These are phyloP conservation scores for Aspergillus versicolor DNA, from an alignment of 2,329 filamentous ascomycete genomes.

Conservation along the genomic window DNA sequence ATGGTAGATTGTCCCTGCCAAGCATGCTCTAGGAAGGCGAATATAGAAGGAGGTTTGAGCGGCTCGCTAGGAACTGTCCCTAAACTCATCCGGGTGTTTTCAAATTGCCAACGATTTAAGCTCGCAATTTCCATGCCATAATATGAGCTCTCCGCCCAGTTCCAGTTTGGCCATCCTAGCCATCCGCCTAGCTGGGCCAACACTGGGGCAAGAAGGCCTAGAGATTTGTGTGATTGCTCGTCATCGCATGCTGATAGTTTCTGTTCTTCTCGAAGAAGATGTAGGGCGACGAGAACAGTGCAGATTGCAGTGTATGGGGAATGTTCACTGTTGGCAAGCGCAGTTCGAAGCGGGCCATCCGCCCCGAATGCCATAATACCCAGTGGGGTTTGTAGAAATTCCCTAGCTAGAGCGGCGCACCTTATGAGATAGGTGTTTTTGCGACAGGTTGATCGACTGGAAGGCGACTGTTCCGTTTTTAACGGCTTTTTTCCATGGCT, in stretches of 20 bases:
- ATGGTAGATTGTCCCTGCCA: conserved; percentile 32
- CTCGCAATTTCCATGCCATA: conserved; percentile 62
- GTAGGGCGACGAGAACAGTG: conserved; percentile 70
- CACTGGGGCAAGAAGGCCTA: conserved; percentile 64
- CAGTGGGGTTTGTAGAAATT: conserved; percentile 63
- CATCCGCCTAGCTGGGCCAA: conserved; percentile 79
- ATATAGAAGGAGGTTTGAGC: conserved; percentile 59
- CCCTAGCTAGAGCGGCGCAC: conserved; percentile 59
- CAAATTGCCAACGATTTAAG: conserved; percentile 56
- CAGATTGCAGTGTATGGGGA: conserved; percentile 64
- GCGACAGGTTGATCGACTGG: conserved; percentile 29
- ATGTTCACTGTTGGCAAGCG: conserved; percentile 51
- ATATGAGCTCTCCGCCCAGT: conserved; percentile 50
- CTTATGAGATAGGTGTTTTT: conserved; percentile 45
- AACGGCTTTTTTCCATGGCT: conserved; percentile 19
- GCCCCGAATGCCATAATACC: conserved; percentile 56
- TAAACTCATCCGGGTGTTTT: conserved; percentile 49
- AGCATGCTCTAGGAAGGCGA: conserved; percentile 53
- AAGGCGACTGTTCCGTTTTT: conserved; percentile 22
- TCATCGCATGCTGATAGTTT: conserved; percentile 68
- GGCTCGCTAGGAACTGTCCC: conserved; percentile 50
- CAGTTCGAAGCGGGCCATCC: conserved; percentile 67
- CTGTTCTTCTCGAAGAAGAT: conserved; percentile 84
- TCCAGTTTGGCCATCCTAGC: conserved; percentile 72
- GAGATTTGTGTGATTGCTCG: conserved; percentile 47